Conservation (phyloP, 768 basidiomycete species). For the Cantharellus cinnabarinus region DNA sequence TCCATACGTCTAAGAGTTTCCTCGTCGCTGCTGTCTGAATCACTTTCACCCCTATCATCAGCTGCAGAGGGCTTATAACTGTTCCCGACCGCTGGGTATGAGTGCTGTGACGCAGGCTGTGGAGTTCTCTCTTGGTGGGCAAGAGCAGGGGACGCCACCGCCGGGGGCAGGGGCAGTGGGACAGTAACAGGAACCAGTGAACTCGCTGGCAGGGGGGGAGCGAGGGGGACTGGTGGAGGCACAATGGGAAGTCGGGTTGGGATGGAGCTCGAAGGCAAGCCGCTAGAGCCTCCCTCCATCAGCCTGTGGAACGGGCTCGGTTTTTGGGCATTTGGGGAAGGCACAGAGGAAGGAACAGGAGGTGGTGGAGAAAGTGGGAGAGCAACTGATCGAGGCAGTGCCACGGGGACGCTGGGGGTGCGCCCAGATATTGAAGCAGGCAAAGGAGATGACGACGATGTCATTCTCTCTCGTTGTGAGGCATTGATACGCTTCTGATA, state of each 20-base stretch:
- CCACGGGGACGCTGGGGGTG: constrained; percentile 14
- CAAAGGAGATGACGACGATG: constrained; percentile 13
- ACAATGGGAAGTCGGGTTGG: constrained; percentile 12
- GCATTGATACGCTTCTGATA: constrained; percentile 11
- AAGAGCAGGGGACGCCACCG: not conserved
- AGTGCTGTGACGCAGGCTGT: constrained; percentile 33
- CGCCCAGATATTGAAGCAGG: constrained; percentile 7
- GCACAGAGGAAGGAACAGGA: constrained; percentile 13
- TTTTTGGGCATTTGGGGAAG: constrained; percentile 16
- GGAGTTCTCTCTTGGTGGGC: constrained; percentile 17
- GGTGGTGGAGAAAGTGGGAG: constrained; percentile 14
- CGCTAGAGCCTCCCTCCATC: constrained; percentile 21
- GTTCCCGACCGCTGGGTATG: constrained; percentile 34
- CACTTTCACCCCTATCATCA: constrained; percentile 67
- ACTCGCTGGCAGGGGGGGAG: constrained; percentile 5
- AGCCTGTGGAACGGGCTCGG: constrained; percentile 70
- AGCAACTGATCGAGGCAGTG: constrained; percentile 13
- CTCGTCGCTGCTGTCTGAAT: constrained; percentile 57
- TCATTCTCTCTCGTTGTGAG: not conserved
- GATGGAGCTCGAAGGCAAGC: constrained; percentile 8
- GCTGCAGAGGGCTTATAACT: constrained; percentile 25
- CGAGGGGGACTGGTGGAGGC: constrained; percentile 23
- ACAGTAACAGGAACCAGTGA: not conserved
- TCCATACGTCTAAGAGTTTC: constrained; percentile 45
- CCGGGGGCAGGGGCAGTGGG: constrained; percentile 11